Conservation (phyloP, 768 basidiomycete species). For the Lactarius vividus region DNA sequence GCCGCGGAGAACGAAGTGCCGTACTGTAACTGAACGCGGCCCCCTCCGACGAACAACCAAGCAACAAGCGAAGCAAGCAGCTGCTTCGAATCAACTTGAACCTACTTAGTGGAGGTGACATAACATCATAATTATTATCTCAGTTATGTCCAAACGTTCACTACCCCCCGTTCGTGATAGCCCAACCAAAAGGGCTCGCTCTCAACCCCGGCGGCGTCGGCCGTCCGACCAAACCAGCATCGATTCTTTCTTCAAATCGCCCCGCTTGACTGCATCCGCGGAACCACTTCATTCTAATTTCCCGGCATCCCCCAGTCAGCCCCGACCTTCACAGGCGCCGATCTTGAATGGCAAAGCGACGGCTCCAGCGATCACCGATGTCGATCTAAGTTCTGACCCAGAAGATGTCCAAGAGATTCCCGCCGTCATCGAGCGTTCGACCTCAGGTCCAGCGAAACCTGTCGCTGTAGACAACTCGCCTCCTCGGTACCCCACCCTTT, state of each 20-base stretch:
- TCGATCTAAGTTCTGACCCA: conserved; percentile 34
- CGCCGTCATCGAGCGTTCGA: background rate
- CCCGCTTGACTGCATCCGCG: conserved; percentile 13
- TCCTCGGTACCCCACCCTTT: conserved; percentile 36
- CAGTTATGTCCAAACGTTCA: conserved; percentile 19
- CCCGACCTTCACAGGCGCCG: conserved; percentile 2
- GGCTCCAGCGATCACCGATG: conserved; percentile 34
- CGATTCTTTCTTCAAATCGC: conserved; percentile 23
- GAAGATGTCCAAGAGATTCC: conserved; percentile 12
- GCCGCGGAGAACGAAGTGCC: conserved; percentile 25
- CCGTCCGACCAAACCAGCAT: conserved; percentile 15
- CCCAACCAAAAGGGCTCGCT: conserved; percentile 9
- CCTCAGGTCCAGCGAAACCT: background rate
- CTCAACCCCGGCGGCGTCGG: conserved; percentile 2
- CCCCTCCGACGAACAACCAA: conserved; percentile 7
- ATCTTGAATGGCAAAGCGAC: conserved; percentile 12
- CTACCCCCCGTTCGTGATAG: background rate
- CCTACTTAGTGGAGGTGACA: conserved; percentile 12
- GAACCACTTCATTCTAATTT: conserved; percentile 11
- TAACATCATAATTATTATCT: conserved; percentile 13
- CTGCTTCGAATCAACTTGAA: background rate
- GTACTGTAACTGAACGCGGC: background rate
- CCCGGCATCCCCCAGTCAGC: background rate
- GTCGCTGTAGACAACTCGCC: background rate
- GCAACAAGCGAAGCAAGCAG: conserved; percentile 4